Conservation (phyloP, 1,284 basidiomycete genomes). For the Ceratobasidium sp. region DNA sequence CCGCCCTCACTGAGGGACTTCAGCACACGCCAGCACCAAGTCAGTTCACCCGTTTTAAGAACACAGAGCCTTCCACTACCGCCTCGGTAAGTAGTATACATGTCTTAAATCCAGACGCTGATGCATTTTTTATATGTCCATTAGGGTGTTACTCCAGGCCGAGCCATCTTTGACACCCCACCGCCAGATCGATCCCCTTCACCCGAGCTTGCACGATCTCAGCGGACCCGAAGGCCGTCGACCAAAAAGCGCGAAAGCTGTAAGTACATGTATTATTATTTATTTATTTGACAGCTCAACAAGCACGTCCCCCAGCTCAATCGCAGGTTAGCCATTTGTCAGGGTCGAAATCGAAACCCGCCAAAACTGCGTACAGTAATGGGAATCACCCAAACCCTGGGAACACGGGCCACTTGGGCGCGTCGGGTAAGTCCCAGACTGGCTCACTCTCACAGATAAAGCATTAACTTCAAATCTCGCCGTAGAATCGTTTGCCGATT, state of each 20-base stretch:
- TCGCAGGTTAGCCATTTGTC: background rate
- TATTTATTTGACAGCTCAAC: background rate
- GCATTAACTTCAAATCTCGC: background rate
- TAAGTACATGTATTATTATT: background rate
- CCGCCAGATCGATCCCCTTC: background rate
- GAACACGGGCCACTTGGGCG: constrained; percentile 6
- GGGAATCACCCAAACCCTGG: background rate
- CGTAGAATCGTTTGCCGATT: background rate
- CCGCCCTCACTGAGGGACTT: background rate
- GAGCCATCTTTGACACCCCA: constrained; percentile 23
- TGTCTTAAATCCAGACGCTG: background rate
- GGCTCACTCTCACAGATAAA: background rate
- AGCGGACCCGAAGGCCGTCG: constrained; percentile 13
- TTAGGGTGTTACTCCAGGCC: constrained; percentile 22
- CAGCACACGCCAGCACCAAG: constrained; percentile 14
- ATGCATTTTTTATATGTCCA: background rate
- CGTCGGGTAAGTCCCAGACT: constrained; percentile 32
- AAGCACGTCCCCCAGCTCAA: background rate
- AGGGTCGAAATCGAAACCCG: background rate
- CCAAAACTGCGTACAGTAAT: background rate
- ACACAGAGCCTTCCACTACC: constrained; percentile 7
- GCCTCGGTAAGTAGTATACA: constrained; percentile 1
- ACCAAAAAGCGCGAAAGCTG: background rate
- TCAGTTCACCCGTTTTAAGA: constrained; percentile 22
- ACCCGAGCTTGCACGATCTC: constrained; percentile 12